Evolutionary conservation across 2,329 filamentous ascomycete species (phyloP).

Genomic region (Exophiala alcalophila): DNA sequence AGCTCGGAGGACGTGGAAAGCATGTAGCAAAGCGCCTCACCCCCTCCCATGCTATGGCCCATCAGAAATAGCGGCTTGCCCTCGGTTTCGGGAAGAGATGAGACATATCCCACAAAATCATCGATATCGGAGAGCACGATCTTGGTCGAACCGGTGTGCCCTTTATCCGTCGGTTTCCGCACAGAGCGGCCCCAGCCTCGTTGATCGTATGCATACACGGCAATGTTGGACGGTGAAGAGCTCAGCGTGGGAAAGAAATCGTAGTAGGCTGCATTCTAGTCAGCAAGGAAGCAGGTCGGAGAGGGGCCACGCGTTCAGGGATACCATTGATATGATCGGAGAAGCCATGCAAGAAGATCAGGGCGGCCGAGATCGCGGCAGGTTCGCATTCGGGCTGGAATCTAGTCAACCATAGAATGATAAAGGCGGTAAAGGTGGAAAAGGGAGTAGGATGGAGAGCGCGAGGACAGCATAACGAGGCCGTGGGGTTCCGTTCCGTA

Average conservation of each 20-base stretch:
- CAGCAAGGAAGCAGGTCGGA: conserved; percentile 23
- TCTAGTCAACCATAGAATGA: background rate
- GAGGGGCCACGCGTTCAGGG: conserved; percentile 50
- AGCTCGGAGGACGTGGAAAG: conserved; percentile 36
- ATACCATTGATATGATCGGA: conserved; percentile 55
- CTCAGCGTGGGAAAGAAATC: conserved; percentile 70
- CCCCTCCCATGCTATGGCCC: conserved; percentile 90
- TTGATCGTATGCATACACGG: conserved; percentile 77
- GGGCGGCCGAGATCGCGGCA: conserved; percentile 65
- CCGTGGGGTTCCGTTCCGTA: conserved; percentile 34
- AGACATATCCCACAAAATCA: conserved; percentile 63
- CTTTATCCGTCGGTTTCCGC: conserved; percentile 50
- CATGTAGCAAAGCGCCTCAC: conserved; percentile 64
- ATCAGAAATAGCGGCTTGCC: conserved; percentile 70
- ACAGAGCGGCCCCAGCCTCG: conserved; percentile 81
- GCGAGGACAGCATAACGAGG: conserved; percentile 17
- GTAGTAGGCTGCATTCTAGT: conserved; percentile 56
- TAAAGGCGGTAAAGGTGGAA: conserved; percentile 1
- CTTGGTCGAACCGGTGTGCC: conserved; percentile 69
- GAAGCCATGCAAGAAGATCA: conserved; percentile 86
- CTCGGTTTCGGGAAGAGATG: conserved; percentile 38
- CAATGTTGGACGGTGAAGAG: conserved; percentile 61
- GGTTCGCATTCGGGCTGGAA: conserved; percentile 26
- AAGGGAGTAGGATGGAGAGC: conserved; percentile 1
- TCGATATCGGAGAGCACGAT: conserved; percentile 75